These are phyloP conservation scores for Hylodesmum podocarpum DNA, from an alignment of 306 rosid genomes.

Conservation along the genomic window DNA sequence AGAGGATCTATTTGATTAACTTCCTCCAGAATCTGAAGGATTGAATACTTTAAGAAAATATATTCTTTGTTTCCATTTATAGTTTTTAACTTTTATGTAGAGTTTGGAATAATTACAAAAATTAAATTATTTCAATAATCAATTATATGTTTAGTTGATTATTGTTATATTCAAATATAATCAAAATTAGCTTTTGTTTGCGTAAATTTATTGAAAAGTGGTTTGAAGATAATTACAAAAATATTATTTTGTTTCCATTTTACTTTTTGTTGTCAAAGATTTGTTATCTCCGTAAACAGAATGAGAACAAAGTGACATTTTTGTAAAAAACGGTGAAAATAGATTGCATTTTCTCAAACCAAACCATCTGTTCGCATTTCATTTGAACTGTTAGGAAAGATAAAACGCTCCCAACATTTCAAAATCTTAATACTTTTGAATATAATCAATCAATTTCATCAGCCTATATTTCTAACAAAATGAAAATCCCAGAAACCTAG, in stretches of 20 bases:
- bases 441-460: background rate
- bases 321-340: background rate
- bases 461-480: background rate
- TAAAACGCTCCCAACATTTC: background rate
- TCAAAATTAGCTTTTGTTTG: no score
- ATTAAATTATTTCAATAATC: no score
- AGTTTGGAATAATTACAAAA: no score
- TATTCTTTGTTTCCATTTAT: background rate
- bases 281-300: background rate
- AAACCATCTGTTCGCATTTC: background rate
- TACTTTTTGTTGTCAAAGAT: background rate
- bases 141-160: no score
- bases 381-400: background rate
- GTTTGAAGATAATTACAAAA: background rate
- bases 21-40: background rate
- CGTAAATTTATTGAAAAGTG: no score
- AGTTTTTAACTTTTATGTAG: background rate
- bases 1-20: background rate
- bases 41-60: background rate
- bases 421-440: background rate
- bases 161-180: no score
- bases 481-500: background rate
- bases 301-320: background rate
- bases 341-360: background rate
- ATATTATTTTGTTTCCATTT: background rate